Conservation (phyloP, 768 basidiomycete genomes). For the Trametes coccinea region DNA sequence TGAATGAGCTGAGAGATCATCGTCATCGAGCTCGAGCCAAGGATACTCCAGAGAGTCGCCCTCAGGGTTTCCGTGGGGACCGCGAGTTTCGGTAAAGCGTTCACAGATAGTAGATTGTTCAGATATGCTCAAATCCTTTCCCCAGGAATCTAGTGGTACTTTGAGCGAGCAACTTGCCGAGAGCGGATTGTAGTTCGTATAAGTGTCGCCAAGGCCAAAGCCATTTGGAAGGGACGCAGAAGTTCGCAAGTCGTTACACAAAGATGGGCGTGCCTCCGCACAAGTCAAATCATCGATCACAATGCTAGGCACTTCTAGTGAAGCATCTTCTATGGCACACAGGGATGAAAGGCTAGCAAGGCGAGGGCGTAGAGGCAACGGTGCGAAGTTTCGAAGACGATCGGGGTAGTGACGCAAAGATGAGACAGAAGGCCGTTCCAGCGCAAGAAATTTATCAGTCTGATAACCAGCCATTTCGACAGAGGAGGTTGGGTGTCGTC, state of each 20-base stretch:
- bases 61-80: not conserved
- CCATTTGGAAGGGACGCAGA: not conserved
- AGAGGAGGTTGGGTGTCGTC: too few relatives aligned
- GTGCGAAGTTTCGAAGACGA: too few relatives aligned
- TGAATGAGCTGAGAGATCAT: not conserved
- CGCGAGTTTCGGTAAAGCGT: too few relatives aligned
- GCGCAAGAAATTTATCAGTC: too few relatives aligned
- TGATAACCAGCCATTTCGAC: too few relatives aligned
- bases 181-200: not conserved
- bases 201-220: not conserved
- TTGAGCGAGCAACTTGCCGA: not conserved
- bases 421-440: too few relatives aligned
- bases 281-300: not conserved
- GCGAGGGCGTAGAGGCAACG: too few relatives aligned
- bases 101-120: too few relatives aligned
- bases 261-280: not conserved
- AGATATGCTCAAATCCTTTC: too few relatives aligned
- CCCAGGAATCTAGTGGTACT: not conserved
- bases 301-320: not conserved
- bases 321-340: not conserved
- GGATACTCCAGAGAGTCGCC: not conserved
- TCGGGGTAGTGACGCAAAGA: not conserved
- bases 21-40: constrained; percentile 4
- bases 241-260: not conserved
- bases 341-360: not conserved